These are phyloP conservation scores for Delitschia confertaspora DNA, from an alignment of 495 filamentous ascomycete genomes.

Conservation along the genomic window DNA sequence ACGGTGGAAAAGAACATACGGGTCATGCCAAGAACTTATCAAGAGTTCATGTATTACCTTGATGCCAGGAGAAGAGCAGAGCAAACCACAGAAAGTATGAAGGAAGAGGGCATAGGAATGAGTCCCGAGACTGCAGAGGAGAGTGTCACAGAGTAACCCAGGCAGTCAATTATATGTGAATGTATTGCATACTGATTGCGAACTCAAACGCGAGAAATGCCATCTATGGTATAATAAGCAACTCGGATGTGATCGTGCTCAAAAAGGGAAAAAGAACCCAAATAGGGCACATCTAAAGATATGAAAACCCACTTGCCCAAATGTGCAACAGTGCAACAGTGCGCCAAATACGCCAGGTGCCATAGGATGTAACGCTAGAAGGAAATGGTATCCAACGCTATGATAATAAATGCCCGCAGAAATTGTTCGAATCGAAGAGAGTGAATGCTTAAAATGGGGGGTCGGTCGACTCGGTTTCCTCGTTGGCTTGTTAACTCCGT, in stretches of 20 bases:
- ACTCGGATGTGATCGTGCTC: constrained; percentile 6
- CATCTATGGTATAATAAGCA: constrained; percentile 8
- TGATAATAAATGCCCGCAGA: constrained; percentile 3
- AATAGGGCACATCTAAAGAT: not conserved
- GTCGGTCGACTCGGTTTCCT: not conserved
- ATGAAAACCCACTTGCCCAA: too few species aligned
- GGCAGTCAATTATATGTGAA: not conserved
- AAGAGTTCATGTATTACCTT: constrained; percentile 72
- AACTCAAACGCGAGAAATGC: constrained; percentile 1
- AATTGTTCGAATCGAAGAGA: not conserved
- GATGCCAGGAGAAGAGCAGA: constrained; percentile 57
- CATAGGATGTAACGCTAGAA: constrained; percentile 16
- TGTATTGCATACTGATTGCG: not conserved
- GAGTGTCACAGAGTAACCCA: constrained; percentile 30
- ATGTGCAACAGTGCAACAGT: too few species aligned
- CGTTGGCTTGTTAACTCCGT: not conserved
- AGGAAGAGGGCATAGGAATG: constrained; percentile 15
- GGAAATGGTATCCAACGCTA: constrained; percentile 16
- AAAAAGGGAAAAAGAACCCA: not conserved
- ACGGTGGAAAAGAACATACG: constrained; percentile 61
- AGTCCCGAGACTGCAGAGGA: constrained; percentile 19
- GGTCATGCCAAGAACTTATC: constrained; percentile 66
- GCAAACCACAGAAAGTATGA: constrained; percentile 28
- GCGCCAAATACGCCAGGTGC: constrained; percentile 1
- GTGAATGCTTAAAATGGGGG: not conserved